Evolutionary conservation across 2,329 filamentous ascomycete genomes (phyloP).

Genomic region (Aspergillus quadricinctus): DNA sequence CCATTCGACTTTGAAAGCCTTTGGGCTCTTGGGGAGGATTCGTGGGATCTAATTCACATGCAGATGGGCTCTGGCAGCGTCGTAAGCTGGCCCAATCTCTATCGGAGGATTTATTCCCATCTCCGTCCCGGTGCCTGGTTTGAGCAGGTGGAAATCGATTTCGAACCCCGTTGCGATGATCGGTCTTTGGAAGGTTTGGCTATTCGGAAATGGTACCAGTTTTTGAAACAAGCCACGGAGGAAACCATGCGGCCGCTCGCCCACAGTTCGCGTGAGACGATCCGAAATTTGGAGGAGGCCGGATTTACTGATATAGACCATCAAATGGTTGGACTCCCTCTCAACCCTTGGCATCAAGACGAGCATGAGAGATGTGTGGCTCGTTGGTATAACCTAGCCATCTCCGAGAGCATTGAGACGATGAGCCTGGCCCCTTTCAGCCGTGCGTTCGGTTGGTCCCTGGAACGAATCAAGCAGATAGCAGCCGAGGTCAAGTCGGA

Average conservation of each 20-base stretch:
- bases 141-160: constrained; percentile 89
- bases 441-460: constrained; percentile 57
- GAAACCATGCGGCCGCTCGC: constrained; percentile 61
- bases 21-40: constrained; percentile 64
- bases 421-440: constrained; percentile 71
- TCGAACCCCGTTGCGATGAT: constrained; percentile 68
- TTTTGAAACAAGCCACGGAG: constrained; percentile 64
- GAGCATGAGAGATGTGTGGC: constrained; percentile 64
- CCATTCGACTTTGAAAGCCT: constrained; percentile 73
- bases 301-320: constrained; percentile 80
- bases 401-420: constrained; percentile 68
- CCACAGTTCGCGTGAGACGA: constrained; percentile 56
- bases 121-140: constrained; percentile 72
- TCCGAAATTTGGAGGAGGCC: constrained; percentile 59
- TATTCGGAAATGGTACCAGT: constrained; percentile 65
- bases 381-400: constrained; percentile 76
- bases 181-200: constrained; percentile 53
- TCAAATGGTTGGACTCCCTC: constrained; percentile 62
- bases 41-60: constrained; percentile 80
- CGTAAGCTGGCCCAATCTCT: constrained; percentile 68
- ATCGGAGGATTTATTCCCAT: constrained; percentile 67
- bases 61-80: constrained; percentile 76
- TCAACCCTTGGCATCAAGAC: constrained; percentile 69
- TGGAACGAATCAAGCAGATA: constrained; percentile 60
- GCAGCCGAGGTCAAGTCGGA: constrained; percentile 62